These are phyloP conservation scores for Austropuccinia psidii DNA, from an alignment of 1,284 basidiomycete genomes.

Conservation along the genomic window DNA sequence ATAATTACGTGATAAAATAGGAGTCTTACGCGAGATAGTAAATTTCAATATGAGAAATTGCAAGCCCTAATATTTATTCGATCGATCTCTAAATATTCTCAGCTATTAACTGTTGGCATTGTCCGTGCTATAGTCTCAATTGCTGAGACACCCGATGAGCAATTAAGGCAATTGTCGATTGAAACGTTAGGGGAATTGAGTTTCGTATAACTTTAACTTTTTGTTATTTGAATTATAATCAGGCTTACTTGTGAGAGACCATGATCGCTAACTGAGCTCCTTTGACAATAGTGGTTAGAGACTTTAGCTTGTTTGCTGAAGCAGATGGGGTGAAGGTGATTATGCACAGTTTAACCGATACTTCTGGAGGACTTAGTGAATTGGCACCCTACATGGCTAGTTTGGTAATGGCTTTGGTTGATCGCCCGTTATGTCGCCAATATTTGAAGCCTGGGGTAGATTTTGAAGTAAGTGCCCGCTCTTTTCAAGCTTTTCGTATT, in stretches of 20 bases:
- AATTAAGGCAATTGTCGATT: constrained; percentile 71
- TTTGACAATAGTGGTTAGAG: constrained; percentile 59
- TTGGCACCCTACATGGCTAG: constrained; percentile 74
- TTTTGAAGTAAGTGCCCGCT: constrained; percentile 61
- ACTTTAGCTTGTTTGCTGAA: constrained; percentile 70
- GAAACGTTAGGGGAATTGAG: constrained; percentile 87
- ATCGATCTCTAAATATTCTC: constrained; percentile 56
- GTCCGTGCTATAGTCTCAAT: constrained; percentile 84
- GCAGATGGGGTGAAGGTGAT: constrained; percentile 82
- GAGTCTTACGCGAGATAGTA: constrained; percentile 73
- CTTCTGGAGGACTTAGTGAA: constrained; percentile 59
- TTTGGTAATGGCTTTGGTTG: constrained; percentile 73
- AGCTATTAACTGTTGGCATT: constrained; percentile 55
- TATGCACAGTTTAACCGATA: constrained; percentile 76
- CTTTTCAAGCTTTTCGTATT: neutral
- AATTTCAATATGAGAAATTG: constrained; percentile 76
- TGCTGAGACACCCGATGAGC: constrained; percentile 85
- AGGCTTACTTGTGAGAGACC: neutral
- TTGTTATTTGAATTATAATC: neutral
- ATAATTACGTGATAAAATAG: constrained; percentile 50
- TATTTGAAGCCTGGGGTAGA: constrained; percentile 77
- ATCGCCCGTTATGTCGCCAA: constrained; percentile 71
- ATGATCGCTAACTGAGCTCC: too few species aligned
- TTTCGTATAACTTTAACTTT: constrained; percentile 48
- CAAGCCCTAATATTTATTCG: constrained; percentile 89